These are phyloP conservation scores for Oxyria digyna DNA, from an alignment of 148 eudicot genomes.

Conservation along the genomic window DNA sequence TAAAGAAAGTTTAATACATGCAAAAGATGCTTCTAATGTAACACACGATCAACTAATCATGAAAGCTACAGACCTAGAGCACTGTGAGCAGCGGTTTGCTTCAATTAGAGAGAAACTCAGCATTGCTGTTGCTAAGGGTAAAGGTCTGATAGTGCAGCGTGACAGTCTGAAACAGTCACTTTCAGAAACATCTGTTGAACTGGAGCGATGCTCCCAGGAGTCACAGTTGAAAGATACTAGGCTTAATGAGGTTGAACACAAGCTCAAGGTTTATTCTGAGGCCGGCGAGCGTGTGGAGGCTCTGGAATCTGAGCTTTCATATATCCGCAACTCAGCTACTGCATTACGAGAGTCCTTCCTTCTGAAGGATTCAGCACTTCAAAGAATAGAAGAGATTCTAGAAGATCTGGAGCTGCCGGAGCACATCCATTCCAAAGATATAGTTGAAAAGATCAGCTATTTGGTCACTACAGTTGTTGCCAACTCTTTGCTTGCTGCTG, in stretches of 20 bases:
- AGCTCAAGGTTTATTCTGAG: constrained; percentile 77
- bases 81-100: constrained; percentile 82
- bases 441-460: constrained; percentile 85
- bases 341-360: constrained; percentile 88
- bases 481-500: constrained; percentile 37
- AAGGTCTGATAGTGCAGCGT: constrained; percentile 91
- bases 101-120: constrained; percentile 87
- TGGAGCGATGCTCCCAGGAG: constrained; percentile 71
- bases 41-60: constrained; percentile 27
- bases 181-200: constrained; percentile 63
- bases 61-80: constrained; percentile 69
- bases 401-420: constrained; percentile 94
- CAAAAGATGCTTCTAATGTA: constrained; percentile 28
- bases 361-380: constrained; percentile 84
- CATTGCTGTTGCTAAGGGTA: constrained; percentile 95
- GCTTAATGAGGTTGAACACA: constrained; percentile 68
- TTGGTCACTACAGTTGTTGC: constrained; percentile 56
- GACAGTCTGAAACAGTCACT: constrained; percentile 85
- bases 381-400: constrained; percentile 86
- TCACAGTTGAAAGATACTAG: constrained; percentile 58
- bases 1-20: constrained; percentile 52
- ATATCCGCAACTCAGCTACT: constrained; percentile 96
- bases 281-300: constrained; percentile 99
- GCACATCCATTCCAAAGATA: constrained; percentile 65
- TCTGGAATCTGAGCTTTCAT: constrained; percentile 91